Percentiles rank a stretch among this genome's conserved stretches.
These are phyloP conservation scores for Stephanodiscus minutulus DNA, from an alignment of 108 stramenopile species.

Conservation along the genomic window DNA sequence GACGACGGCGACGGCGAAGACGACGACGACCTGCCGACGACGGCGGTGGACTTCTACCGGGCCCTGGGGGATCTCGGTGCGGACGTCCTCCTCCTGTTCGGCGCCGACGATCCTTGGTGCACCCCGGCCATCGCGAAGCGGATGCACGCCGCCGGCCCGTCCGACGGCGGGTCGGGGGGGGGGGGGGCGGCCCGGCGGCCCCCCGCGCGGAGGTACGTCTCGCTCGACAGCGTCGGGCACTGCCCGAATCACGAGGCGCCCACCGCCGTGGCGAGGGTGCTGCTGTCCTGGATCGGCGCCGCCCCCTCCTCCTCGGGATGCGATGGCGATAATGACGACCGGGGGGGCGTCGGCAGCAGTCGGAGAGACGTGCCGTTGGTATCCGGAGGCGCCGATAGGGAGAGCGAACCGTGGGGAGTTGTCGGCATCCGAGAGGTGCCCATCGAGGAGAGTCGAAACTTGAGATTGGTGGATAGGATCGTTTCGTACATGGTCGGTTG, in stretches of 20 bases:
- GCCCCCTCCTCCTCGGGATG: background rate
- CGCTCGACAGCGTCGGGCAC: constrained; percentile 76
- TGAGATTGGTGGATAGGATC: constrained; percentile 53
- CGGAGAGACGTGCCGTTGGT: constrained; percentile 33
- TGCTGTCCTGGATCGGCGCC: constrained; percentile 47
- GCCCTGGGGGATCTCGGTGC: constrained; percentile 51
- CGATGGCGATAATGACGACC: background rate
- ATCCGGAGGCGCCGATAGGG: constrained; percentile 6
- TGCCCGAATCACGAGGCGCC: constrained; percentile 88
- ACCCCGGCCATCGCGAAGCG: constrained; percentile 53
- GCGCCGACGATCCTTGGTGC: constrained; percentile 80
- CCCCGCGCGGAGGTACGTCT: constrained; percentile 60
- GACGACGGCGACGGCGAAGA: background rate
- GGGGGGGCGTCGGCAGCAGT: constrained; percentile 7
- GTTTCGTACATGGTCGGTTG: constrained; percentile 35
- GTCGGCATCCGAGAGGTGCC: constrained; percentile 44
- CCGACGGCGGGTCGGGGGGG: background rate
- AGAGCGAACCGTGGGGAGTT: constrained; percentile 66
- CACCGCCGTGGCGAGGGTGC: constrained; percentile 57
- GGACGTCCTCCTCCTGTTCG: constrained; percentile 76
- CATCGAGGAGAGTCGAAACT: constrained; percentile 45
- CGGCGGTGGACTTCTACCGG: constrained; percentile 47
- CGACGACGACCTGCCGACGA: background rate
- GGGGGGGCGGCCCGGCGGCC: no score
- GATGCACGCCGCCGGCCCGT: constrained; percentile 42